Evolutionary conservation across 148 eudicot species (phyloP), one percentile per base, ranked within the genome.

Genomic region (Chenopodium suecicum): DNA sequence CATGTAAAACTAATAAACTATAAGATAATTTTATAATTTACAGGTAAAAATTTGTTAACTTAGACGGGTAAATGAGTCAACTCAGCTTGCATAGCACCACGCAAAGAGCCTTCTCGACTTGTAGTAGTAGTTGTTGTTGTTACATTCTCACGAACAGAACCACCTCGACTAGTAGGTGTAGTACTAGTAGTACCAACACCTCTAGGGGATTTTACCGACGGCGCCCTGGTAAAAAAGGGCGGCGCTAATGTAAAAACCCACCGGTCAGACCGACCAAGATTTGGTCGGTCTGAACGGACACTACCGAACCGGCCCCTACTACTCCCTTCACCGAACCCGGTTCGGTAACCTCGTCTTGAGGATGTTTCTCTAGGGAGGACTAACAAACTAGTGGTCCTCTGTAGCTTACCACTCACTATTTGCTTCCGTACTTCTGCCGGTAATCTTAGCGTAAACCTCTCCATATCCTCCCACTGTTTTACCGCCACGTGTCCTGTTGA

Each of bases 401-500:
- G 79, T 64, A 85, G 50, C 27, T 78, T 68, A 37, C 89, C 84
- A 44, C 81, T 85, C 80, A 89, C 78, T 27, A 89, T 72, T 68
- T 85, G 86, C 58, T 79, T 87, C 63, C 89, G 37, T 23, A 86
- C 85, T 16, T 87, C 91, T 17, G 79, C 84, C 7, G 89, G 89
- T 19, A 89, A 68, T 50, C 89, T 70, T 10, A 89, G 74, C 8
- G 86, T 85, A 62, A 84, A 89, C 64, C 89, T 75, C n/a, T 89
- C 91, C 79, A 79, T 50, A 11, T 86, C 83, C 73, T 86, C 86
- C 81, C 87, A 83, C 70, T 82, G 86, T 77, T 83, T 87, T 1
- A 86, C 84, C 75, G 88, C 74, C 69, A 86, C 78, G 80, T 86
- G 90, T 84, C 91, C 89, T 0, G 91, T 91, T 7, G 96, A 89